Evolutionary conservation across 23 red algal species (phyloP).

Genomic region (Gracilaria domingensis): DNA sequence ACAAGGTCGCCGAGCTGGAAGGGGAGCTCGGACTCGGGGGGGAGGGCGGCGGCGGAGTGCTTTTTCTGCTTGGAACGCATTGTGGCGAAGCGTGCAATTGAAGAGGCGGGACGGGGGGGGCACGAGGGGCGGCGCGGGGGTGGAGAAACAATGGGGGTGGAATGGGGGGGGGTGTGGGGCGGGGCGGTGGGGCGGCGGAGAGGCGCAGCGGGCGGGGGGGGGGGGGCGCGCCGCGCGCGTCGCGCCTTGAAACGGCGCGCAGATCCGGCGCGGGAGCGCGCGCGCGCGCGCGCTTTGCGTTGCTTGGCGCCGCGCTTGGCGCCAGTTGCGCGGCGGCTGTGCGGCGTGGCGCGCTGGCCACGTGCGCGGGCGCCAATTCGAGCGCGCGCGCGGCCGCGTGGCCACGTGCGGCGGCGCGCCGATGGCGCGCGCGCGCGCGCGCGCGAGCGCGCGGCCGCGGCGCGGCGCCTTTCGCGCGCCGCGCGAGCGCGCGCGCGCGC

Average conservation of each 20-base stretch:
- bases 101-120: background rate
- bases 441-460: too few relatives aligned
- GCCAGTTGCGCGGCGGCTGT: background rate
- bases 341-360: background rate
- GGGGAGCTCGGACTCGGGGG: background rate
- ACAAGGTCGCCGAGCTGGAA: constrained; percentile 65
- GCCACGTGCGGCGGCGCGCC: too few relatives aligned
- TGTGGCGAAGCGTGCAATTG: background rate
- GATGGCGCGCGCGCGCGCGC: too few relatives aligned
- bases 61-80: constrained; percentile 40
- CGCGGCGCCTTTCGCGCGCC: too few relatives aligned
- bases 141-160: background rate
- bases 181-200: background rate
- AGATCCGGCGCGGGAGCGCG: background rate
- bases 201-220: background rate
- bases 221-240: background rate
- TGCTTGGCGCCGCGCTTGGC: background rate
- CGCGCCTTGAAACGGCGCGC: background rate
- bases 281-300: background rate
- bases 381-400: too few relatives aligned
- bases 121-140: background rate
- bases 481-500: too few relatives aligned
- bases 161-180: background rate
- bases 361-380: background rate
- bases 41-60: background rate